These are phyloP conservation scores for Aureobasidium zeae DNA, from an alignment of 2,329 filamentous ascomycete species.

Conservation along the genomic window DNA sequence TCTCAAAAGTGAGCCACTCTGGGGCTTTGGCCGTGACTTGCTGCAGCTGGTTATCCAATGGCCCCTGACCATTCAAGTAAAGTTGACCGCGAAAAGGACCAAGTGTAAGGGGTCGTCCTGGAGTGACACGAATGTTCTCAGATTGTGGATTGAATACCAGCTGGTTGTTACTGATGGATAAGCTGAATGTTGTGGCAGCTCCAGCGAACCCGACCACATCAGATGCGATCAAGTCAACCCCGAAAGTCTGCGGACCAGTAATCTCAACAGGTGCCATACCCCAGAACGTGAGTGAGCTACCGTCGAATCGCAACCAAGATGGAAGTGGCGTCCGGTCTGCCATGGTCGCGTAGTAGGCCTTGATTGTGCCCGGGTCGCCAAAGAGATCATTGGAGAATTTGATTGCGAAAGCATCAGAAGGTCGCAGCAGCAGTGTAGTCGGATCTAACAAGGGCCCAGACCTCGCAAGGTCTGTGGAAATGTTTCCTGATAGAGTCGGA, in stretches of 20 bases:
- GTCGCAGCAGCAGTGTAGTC: conserved; percentile 41
- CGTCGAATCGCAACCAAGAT: conserved; percentile 73
- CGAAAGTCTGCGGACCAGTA: conserved; percentile 62
- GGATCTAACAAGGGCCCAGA: conserved; percentile 49
- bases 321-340: conserved; percentile 72
- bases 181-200: conserved; percentile 55
- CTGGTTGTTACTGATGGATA: conserved; percentile 62
- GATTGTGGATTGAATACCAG: conserved; percentile 53
- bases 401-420: conserved; percentile 31
- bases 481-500: conserved; percentile 47
- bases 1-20: conserved; percentile 60
- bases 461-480: conserved; percentile 48
- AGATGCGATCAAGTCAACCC: conserved; percentile 65
- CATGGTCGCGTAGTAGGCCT: conserved; percentile 67
- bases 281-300: conserved; percentile 53
- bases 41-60: background rate
- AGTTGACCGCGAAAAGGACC: conserved; percentile 44
- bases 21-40: conserved; percentile 37
- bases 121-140: conserved; percentile 49
- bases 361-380: conserved; percentile 37
- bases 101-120: conserved; percentile 39
- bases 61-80: conserved; percentile 47
- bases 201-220: conserved; percentile 71
- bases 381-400: conserved; percentile 51
- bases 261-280: conserved; percentile 60